Base-by-base conservation (phyloP, 2,329 filamentous ascomycete genomes). In the Pyricularia pennisetigena region DNA sequence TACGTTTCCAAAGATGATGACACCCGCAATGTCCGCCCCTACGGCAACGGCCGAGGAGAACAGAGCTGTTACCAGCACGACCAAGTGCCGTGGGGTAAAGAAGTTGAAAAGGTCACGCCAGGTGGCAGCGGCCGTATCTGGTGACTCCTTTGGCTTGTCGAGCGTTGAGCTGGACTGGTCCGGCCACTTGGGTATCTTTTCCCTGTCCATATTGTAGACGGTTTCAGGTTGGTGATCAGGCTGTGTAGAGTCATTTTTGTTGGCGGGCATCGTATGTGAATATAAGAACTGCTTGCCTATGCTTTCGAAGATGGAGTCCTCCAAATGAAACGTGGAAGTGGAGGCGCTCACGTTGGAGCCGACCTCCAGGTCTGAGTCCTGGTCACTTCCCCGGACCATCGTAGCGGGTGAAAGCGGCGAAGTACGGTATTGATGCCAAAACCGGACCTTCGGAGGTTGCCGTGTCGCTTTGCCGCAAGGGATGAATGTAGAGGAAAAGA, bases 1-100 rank as follows among this genome's bases (percentile, higher is more conserved):
- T 8, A 96, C 82, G 66, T 85, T 84, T 14, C 94, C 94, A 0
- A 94, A 85, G 1, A 96, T 76, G 30, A 93, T 81, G 3, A 92
- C 86, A 29, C 91, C 83, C 1, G 83, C 79, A 0, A 92, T 90
- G 68, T 87, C 85, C 14, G 89, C 79, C 0, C 85, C 82, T 1
- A 90, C 91, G 9, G 87, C 83, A 1, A 86, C 72, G 4, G 87
- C 75, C 0, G 91, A 85, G 1, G 86, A 79, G 3, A 84, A 12
- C 0, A 90, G 66, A 0, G 88, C 90, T 1, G 82, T 49, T 5
- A 26, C 29, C 23, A 67, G 26, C 24, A 30, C 66, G 0, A 26
- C n/a, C n/a, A 29, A 32, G 32, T 67, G 57, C 29, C 57, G 30
- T 14, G 54, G 28, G 5, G 20, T 73, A 12, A 80, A 64, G 0